Conservation (phyloP, 768 basidiomycete genomes). For the Tephrocybe rancida region DNA sequence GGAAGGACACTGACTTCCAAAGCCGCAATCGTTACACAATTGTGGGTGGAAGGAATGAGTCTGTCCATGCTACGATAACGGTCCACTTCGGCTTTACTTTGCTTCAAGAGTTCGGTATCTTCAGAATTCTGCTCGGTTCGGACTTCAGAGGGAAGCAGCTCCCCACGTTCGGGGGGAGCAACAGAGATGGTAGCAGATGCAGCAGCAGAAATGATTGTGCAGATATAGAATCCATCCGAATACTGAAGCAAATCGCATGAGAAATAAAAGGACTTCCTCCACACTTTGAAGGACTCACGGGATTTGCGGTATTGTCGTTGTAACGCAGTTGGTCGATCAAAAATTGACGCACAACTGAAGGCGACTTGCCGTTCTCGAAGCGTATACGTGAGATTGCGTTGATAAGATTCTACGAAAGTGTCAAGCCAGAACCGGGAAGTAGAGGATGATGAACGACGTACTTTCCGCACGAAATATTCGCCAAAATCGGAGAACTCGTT, state of each 20-base stretch:
- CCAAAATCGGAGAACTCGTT: conserved; percentile 92
- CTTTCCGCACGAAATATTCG: conserved; percentile 96
- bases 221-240: conserved; percentile 90
- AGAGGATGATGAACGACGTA: conserved; percentile 30
- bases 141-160: conserved; percentile 70
- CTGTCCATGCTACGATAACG: conserved; percentile 95
- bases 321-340: conserved; percentile 91
- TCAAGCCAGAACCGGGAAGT: conserved; percentile 2
- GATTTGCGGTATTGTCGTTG: conserved; percentile 93
- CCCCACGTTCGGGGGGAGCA: conserved; percentile 78
- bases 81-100: conserved; percentile 81
- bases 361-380: conserved; percentile 85
- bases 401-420: conserved; percentile 60
- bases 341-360: conserved; percentile 82
- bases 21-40: conserved; percentile 88
- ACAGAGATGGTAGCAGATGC: conserved; percentile 79
- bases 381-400: conserved; percentile 85
- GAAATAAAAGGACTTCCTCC: background rate
- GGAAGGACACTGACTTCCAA: conserved; percentile 69
- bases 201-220: conserved; percentile 80
- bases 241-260: conserved; percentile 50
- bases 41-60: conserved; percentile 92
- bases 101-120: conserved; percentile 70
- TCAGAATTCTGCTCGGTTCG: conserved; percentile 67
- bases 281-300: conserved; percentile 57